These are phyloP conservation scores for Cynanchum wilfordii DNA, from an alignment of 257 asterid species.

Conservation along the genomic window DNA sequence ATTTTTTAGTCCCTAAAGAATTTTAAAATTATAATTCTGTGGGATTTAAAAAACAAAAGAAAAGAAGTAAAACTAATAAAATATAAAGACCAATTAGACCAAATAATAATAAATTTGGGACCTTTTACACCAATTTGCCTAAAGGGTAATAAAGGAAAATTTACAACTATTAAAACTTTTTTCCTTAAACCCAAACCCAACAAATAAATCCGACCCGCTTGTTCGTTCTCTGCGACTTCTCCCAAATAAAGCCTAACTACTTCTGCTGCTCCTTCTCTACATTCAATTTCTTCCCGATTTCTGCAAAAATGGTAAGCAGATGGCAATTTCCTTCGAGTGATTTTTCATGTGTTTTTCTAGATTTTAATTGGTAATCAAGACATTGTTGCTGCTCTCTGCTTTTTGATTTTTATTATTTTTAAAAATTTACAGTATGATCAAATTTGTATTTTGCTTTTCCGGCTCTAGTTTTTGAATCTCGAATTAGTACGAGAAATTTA, in stretches of 20 bases:
- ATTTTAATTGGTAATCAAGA: background rate
- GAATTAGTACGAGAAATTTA: background rate
- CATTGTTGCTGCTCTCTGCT: background rate
- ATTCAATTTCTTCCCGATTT: background rate
- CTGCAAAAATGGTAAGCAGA: background rate
- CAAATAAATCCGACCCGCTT: no score
- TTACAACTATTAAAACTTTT: no score
- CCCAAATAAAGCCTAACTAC: background rate
- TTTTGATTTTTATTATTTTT: background rate
- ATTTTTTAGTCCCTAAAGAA: no score
- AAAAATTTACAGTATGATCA: background rate
- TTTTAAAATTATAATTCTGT: no score
- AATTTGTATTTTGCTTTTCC: background rate
- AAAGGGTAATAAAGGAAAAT: no score
- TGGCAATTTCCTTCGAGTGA: background rate
- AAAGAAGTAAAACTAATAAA: no score
- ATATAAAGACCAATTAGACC: no score
- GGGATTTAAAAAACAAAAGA: no score
- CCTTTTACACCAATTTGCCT: no score
- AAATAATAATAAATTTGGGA: no score
- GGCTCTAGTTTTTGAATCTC: background rate
- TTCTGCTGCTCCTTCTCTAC: background rate
- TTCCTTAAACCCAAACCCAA: no score
- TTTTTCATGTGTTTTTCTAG: background rate
- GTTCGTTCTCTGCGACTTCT: background rate